These are phyloP conservation scores for Flaveria bidentis DNA, from an alignment of 129 eudicot genomes.

Conservation along the genomic window DNA sequence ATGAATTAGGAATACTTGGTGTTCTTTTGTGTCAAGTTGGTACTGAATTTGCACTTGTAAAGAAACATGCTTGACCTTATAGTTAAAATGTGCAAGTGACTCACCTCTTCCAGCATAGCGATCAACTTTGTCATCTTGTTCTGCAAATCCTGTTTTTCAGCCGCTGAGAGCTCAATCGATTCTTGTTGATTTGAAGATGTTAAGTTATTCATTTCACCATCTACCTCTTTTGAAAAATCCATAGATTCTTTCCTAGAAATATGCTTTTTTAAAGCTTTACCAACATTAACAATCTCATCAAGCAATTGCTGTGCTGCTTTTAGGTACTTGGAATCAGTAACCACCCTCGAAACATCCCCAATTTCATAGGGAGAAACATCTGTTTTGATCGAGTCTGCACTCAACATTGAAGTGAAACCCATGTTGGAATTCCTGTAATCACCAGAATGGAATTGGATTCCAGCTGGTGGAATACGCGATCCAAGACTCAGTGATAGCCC, in stretches of 20 bases:
- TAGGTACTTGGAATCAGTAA: slow-evolving; percentile 70
- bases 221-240: slow-evolving; percentile 41
- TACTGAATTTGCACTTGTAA: background rate
- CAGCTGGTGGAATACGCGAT: slow-evolving; percentile 44
- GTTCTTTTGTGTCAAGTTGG: background rate
- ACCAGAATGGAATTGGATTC: slow-evolving; percentile 47
- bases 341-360: slow-evolving; percentile 40
- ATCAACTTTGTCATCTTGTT: slow-evolving; percentile 74
- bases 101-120: slow-evolving; percentile 86
- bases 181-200: slow-evolving; percentile 44
- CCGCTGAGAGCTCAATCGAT: slow-evolving; percentile 57
- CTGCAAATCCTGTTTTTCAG: slow-evolving; percentile 78
- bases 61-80: slow-evolving; percentile 6
- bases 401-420: slow-evolving; percentile 39
- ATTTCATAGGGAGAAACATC: slow-evolving; percentile 45
- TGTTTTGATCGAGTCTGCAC: slow-evolving; percentile 31
- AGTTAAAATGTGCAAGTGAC: slow-evolving; percentile 4
- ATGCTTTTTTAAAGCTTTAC: slow-evolving; percentile 53
- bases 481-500: slow-evolving; percentile 73
- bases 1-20: background rate
- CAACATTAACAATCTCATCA: slow-evolving; percentile 80
- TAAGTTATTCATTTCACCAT: slow-evolving; percentile 41
- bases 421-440: slow-evolving; percentile 45
- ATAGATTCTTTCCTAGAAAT: slow-evolving; percentile 44
- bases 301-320: slow-evolving; percentile 80